These are phyloP conservation scores for Pascua guehoae DNA, from an alignment of 1,284 basidiomycete species.

Conservation along the genomic window DNA sequence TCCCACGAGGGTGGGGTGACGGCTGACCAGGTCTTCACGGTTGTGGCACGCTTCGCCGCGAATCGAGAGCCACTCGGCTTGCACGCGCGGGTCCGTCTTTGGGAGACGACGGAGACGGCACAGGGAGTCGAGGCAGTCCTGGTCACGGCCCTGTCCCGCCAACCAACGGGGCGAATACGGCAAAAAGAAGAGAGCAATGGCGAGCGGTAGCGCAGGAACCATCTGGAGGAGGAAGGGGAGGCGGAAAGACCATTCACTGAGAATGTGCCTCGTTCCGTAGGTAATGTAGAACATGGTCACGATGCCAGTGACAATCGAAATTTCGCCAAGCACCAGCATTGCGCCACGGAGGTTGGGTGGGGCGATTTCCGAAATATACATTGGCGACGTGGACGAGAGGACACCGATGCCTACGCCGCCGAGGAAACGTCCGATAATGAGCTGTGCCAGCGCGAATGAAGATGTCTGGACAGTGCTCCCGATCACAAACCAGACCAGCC, in stretches of 20 bases:
- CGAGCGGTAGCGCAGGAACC: constrained; percentile 19
- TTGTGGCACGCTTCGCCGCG: constrained; percentile 32
- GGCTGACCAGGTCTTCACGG: constrained; percentile 12
- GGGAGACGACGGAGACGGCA: constrained; percentile 35
- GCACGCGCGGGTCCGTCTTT: constrained; percentile 29
- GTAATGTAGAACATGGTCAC: constrained; percentile 19
- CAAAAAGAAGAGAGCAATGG: constrained; percentile 48
- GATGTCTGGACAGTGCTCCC: constrained; percentile 28
- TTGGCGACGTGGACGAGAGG: constrained; percentile 43
- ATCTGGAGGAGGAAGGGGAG: constrained; percentile 39
- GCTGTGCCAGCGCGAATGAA: constrained; percentile 17
- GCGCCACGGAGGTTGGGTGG: constrained; percentile 61
- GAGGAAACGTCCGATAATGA: constrained; percentile 33
- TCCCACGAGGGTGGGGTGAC: constrained; percentile 16
- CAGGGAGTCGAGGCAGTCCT: constrained; percentile 32
- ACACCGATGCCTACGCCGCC: constrained; percentile 34
- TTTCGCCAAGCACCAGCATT: constrained; percentile 69
- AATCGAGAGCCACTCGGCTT: constrained; percentile 41
- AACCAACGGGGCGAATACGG: constrained; percentile 62
- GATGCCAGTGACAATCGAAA: constrained; percentile 63
- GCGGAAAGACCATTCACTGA: constrained; percentile 25
- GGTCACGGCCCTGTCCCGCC: constrained; percentile 47
- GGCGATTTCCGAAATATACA: constrained; percentile 43
- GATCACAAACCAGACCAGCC: constrained; percentile 26
- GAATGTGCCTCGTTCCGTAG: constrained; percentile 23